Base-by-base conservation (phyloP, 306 rosid species). In the Quercus berberidifolia region DNA sequence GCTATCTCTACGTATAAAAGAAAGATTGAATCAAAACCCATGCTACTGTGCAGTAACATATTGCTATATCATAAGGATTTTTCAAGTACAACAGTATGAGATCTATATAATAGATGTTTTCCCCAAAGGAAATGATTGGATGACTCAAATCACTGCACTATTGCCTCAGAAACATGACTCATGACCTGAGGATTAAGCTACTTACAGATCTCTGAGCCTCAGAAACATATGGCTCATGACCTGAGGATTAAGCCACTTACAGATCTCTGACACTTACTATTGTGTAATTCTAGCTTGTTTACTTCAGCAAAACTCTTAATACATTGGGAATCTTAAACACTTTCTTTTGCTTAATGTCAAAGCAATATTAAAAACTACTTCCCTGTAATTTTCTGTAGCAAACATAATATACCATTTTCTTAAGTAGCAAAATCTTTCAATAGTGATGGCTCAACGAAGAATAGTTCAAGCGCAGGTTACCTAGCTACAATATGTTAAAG, bases 281-380 rank as follows among this genome's bases (percentile, higher is more conserved):
- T 57, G n/a, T 20, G 63, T 25, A 57, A 57, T 57, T 38, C 63
- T 55, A 33, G 23, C 41, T 26, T 38, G 4, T 68, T 31, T 18
- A 69, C 51, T 80, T 81, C 57, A 70, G 80, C 71, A 75, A 49
- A 43, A 78, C 21, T 72, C 2, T 28, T 21, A 69, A 59, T 49
- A 31, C 11, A 65, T 15, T 7, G 52, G 46, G 57, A 68, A 35
- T 74, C 41, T 28, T 19, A 23, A 31, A 41, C 70, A 56, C 56
- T 23, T 46, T 21, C 64, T 77, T n/a, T 35, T 38, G 20, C 52
- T 14, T 21, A 60, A 73, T 68, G 19, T 31, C 56, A 74, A n/a
- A 59, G 12, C 15, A 59, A 8, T 71, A 38, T 75, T 4, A 30
- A 30, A 79, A 35, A 80, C 69, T 38, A 55, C 74, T 59, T 17